phyloP scores from a whole-genome alignment of 306 rosid species.

The Begonia fuchsioides region DNA sequence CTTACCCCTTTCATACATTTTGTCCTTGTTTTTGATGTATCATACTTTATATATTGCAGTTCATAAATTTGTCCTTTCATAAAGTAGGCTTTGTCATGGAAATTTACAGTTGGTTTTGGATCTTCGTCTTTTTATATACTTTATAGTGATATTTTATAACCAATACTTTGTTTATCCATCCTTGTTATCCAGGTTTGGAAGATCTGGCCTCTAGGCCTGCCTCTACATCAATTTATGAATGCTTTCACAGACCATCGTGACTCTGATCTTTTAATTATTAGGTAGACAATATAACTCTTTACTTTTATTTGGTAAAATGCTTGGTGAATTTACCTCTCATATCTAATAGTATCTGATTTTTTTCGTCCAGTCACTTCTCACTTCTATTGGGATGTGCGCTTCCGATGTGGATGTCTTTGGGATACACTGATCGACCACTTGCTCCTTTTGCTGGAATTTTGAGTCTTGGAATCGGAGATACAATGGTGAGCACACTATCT shows the following conservation, averaged over 20 bases:
- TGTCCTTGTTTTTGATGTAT: too few species aligned
- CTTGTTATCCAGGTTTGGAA: conserved; percentile 83
- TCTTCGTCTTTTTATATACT: too few species aligned
- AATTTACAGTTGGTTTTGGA: too few species aligned
- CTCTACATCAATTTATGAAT: conserved; percentile 75
- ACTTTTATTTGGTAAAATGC: conserved; percentile 5
- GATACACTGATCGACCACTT: conserved; percentile 77
- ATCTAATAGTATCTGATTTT: conserved; percentile 11
- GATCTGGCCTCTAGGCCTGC: conserved; percentile 87
- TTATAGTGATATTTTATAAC: too few species aligned
- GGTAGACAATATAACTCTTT: conserved; percentile 20
- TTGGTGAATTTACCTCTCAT: conserved; percentile 9
- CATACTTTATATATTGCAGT: too few species aligned
- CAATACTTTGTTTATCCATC: too few species aligned
- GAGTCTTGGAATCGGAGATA: conserved; percentile 92
- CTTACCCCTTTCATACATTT: too few species aligned
- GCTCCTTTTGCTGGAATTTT: conserved; percentile 89
- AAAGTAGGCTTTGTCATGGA: too few species aligned
- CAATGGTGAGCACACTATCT: conserved; percentile 81
- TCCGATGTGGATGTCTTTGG: conserved; percentile 92
- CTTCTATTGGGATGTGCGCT: conserved; percentile 87
- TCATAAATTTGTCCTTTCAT: too few species aligned
- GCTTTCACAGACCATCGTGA: conserved; percentile 96
- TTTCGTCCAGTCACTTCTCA: conserved; percentile 66
- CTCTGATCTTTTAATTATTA: conserved; percentile 82